phyloP scores from a whole-genome alignment of 306 rosid genomes.

The Myrica gale region DNA sequence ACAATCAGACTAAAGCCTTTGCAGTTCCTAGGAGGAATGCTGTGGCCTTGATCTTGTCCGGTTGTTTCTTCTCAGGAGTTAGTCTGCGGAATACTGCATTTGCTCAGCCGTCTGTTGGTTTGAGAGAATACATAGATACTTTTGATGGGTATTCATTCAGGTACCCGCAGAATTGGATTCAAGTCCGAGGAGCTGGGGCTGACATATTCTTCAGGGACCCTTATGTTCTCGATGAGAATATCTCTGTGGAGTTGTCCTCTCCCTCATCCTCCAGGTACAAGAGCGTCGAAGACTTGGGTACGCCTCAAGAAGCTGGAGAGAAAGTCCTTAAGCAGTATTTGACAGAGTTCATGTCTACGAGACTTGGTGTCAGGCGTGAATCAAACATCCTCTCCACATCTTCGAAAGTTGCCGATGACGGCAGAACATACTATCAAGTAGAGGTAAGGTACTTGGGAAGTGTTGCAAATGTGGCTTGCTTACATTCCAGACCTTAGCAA shows the following conservation, averaged over 20 bases:
- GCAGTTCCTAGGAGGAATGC: slow-evolving; percentile 91
- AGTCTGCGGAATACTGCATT: slow-evolving; percentile 28
- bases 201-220: slow-evolving; percentile 96
- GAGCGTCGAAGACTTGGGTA: slow-evolving; percentile 79
- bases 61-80: slow-evolving; percentile 46
- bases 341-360: slow-evolving; percentile 90
- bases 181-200: slow-evolving; percentile 84
- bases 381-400: slow-evolving; percentile 70
- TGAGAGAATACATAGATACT: slow-evolving; percentile 72
- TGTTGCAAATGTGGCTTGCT: slow-evolving; percentile 12
- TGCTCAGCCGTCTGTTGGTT: slow-evolving; percentile 47
- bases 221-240: slow-evolving; percentile 83
- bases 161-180: slow-evolving; percentile 87
- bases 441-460: slow-evolving; percentile 54
- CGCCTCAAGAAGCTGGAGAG: slow-evolving; percentile 77
- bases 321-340: slow-evolving; percentile 74
- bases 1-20: slow-evolving; percentile 83
- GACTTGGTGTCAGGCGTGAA: slow-evolving; percentile 84
- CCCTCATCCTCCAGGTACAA: slow-evolving; percentile 88
- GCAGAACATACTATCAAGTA: slow-evolving; percentile 76
- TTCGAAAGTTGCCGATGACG: slow-evolving; percentile 80
- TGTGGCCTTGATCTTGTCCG: slow-evolving; percentile 67
- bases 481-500: not conserved
- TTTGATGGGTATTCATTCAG: slow-evolving; percentile 88
- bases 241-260: slow-evolving; percentile 77